These are phyloP conservation scores for Diplotaxis tenuifolia DNA, from an alignment of 345 rosid species.

Conservation along the genomic window DNA sequence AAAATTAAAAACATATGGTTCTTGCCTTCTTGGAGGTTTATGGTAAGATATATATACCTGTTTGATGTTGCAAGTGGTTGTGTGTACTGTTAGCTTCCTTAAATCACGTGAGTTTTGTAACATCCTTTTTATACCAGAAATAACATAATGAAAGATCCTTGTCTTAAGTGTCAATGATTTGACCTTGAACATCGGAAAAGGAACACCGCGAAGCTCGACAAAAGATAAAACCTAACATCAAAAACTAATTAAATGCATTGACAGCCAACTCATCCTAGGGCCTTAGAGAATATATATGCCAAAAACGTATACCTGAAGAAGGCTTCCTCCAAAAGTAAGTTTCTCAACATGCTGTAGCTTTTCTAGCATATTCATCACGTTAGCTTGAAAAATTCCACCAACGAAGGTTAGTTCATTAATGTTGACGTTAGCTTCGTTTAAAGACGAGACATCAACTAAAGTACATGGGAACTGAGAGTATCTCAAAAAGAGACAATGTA, in stretches of 20 bases:
- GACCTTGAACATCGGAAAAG: background rate
- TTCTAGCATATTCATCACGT: background rate
- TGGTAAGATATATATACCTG: background rate
- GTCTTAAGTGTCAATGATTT: constrained; percentile 7
- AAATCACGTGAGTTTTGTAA: constrained; percentile 8
- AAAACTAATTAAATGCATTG: too few species aligned
- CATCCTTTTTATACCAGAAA: background rate
- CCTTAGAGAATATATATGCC: too few species aligned
- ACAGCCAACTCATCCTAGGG: too few species aligned
- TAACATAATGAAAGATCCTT: background rate
- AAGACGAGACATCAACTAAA: constrained; percentile 1
- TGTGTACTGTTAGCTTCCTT: background rate
- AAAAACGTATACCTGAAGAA: constrained; percentile 17
- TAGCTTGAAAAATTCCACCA: background rate
- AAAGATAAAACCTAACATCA: constrained; percentile 5
- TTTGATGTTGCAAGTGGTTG: background rate
- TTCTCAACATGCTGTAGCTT: constrained; percentile 7
- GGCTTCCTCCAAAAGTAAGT: background rate
- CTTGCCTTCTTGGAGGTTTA: background rate
- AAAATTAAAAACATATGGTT: background rate
- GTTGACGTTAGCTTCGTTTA: constrained; percentile 7
- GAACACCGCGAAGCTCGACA: background rate
- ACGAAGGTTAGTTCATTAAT: background rate
- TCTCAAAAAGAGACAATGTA: background rate
- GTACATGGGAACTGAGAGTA: background rate